Percentiles rank a stretch among this genome's conserved stretches.
Conservation (phyloP, 148 eudicot genomes). For the Suaeda aralocaspica region DNA sequence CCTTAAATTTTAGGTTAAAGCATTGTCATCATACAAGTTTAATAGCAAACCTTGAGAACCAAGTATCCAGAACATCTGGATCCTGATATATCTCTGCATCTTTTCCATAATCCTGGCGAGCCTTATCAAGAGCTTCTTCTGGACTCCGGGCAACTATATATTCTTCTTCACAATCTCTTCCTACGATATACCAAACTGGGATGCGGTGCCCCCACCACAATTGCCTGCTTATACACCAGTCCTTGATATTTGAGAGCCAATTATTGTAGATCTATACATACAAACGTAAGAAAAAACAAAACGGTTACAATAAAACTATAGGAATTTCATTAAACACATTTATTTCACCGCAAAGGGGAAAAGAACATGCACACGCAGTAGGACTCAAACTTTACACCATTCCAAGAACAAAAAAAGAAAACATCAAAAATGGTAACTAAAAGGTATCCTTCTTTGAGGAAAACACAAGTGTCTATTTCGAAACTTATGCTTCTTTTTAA, state of each 20-base stretch:
- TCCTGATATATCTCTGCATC: conserved; percentile 87
- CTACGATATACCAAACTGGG: conserved; percentile 96
- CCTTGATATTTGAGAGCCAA: conserved; percentile 95
- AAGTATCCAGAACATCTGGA: conserved; percentile 97
- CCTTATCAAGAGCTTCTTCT: conserved; percentile 76
- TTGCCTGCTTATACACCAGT: conserved; percentile 99
- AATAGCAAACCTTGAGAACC: conserved; percentile 87
- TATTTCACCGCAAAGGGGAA: too few relatives aligned
- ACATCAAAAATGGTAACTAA: too few relatives aligned
- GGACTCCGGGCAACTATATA: conserved; percentile 82
- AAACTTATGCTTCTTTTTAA: too few relatives aligned
- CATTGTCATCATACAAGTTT: not conserved
- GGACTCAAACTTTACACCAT: too few relatives aligned
- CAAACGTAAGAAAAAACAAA: conserved; percentile 1
- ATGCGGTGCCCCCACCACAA: conserved; percentile 99
- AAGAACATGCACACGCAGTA: too few relatives aligned
- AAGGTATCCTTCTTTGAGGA: not conserved
- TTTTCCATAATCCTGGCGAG: conserved; percentile 73
- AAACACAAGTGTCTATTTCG: too few relatives aligned
- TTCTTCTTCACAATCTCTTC: conserved; percentile 84
- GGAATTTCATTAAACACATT: too few relatives aligned
- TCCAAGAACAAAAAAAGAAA: too few relatives aligned
- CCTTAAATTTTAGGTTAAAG: not conserved
- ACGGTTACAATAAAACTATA: too few relatives aligned
- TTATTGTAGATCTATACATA: conserved; percentile 76